Conservation (phyloP, 805 yeast genomes). For the Lachancea dasiensis region DNA sequence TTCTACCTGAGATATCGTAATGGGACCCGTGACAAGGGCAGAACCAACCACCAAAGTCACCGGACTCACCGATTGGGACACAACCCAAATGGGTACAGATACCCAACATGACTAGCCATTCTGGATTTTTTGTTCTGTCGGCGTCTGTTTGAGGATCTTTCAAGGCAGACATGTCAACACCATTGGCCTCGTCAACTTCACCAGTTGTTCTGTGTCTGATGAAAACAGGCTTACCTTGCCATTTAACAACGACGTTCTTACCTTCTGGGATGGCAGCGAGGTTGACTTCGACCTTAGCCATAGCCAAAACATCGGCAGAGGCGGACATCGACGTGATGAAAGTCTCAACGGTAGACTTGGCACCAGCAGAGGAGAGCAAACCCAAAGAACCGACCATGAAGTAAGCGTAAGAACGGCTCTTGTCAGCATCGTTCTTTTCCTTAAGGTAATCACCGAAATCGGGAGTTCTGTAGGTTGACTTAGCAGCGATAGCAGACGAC, state of each 20-base stretch:
- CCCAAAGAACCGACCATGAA: conserved; percentile 98
- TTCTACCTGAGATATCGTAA: conserved; percentile 99
- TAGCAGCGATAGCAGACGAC: conserved; percentile 35
- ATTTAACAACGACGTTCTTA: conserved; percentile 95
- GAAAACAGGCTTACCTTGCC: conserved; percentile 99
- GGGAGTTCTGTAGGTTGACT: conserved; percentile 85
- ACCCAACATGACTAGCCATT: conserved; percentile 99
- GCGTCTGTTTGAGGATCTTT: conserved; percentile 94
- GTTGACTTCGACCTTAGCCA: conserved; percentile 99
- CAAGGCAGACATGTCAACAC: conserved; percentile 64
- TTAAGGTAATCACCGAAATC: conserved; percentile 78
- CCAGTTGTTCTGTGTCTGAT: conserved; percentile 95
- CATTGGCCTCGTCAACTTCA: conserved; percentile 93
- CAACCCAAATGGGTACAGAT: conserved; percentile 99
- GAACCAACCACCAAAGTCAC: conserved; percentile 99
- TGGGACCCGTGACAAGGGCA: conserved; percentile 99
- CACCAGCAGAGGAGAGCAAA: conserved; percentile 84
- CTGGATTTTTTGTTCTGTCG: conserved; percentile 93
- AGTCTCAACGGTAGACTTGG: conserved; percentile 91
- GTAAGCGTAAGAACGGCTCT: conserved; percentile 82
- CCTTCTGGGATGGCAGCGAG: conserved; percentile 92
- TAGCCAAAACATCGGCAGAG: conserved; percentile 96
- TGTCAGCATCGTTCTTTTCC: conserved; percentile 62
- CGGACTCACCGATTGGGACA: conserved; percentile 99
- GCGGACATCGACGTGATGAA: conserved; percentile 94